Evolutionary conservation across 208 protist species (phyloP).

Genomic region (Endotrypanum monterogeii): DNA sequence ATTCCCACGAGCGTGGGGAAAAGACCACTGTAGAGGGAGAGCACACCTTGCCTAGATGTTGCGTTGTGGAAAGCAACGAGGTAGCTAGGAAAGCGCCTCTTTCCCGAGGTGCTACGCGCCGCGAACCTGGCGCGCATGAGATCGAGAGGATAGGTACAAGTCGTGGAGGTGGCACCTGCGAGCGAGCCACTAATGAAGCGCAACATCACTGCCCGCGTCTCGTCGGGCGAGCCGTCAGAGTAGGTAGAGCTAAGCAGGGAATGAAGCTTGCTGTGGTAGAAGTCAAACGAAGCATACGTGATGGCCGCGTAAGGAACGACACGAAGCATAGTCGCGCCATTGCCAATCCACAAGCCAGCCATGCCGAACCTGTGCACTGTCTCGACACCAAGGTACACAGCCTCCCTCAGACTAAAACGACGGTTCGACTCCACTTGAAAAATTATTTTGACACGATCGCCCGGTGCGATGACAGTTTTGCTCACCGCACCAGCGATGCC

Average conservation of each 20-base stretch:
- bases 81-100: constrained; percentile 80
- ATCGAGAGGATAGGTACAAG: constrained; percentile 94
- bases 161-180: constrained; percentile 92
- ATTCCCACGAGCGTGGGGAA: constrained; percentile 93
- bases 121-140: constrained; percentile 93
- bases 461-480: constrained; percentile 93
- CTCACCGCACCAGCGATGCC: constrained; percentile 94
- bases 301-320: constrained; percentile 95
- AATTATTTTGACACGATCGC: constrained; percentile 95
- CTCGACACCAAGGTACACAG: constrained; percentile 54
- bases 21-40: constrained; percentile 85
- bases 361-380: constrained; percentile 89
- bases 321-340: constrained; percentile 95
- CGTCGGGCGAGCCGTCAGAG: constrained; percentile 37
- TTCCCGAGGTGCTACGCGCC: constrained; percentile 54
- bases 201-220: constrained; percentile 49
- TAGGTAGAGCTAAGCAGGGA: constrained; percentile 17
- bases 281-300: constrained; percentile 93
- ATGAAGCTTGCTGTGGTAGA: constrained; percentile 64
- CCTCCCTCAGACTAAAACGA: constrained; percentile 66
- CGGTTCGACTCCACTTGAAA: constrained; percentile 91
- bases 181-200: constrained; percentile 87
- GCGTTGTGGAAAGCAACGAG: constrained; percentile 61
- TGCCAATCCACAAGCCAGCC: constrained; percentile 92
- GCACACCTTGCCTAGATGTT: constrained; percentile 52